Evolutionary conservation across 345 rosid genomes (phyloP).

Genomic region (Eucalyptus tenuipes): DNA sequence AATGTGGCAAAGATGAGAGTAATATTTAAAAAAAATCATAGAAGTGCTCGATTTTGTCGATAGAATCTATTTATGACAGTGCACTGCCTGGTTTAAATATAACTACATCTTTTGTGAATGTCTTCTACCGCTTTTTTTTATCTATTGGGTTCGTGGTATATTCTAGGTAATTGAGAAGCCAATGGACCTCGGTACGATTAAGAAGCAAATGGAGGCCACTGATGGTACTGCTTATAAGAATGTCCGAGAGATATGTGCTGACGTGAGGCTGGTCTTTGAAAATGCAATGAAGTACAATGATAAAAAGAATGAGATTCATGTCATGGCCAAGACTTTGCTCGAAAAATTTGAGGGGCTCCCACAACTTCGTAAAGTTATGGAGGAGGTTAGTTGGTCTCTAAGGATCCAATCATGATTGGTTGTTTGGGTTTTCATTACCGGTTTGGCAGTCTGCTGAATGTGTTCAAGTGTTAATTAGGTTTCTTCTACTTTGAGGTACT

Average conservation of each 20-base stretch:
- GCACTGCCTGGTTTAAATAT: not conserved
- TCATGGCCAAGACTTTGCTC: conserved; percentile 67
- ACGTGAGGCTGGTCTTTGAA: conserved; percentile 73
- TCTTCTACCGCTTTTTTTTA: not conserved
- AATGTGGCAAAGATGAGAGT: not conserved
- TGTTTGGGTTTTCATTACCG: not conserved
- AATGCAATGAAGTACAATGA: conserved; percentile 94
- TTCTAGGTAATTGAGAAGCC: conserved; percentile 68
- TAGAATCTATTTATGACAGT: not conserved
- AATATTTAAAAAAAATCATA: not conserved
- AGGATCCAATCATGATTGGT: not conserved
- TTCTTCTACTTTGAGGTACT: not conserved
- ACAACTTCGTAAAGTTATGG: conserved; percentile 56
- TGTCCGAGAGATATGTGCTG: conserved; percentile 68
- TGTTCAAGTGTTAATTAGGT: not conserved
- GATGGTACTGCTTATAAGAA: conserved; percentile 69
- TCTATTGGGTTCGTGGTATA: not conserved
- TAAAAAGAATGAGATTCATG: conserved; percentile 47
- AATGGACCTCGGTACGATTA: conserved; percentile 81
- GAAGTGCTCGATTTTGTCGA: not conserved
- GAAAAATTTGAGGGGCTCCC: conserved; percentile 72
- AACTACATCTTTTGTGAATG: not conserved
- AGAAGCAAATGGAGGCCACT: conserved; percentile 70
- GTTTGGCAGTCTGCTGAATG: not conserved
- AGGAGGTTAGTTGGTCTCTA: not conserved